phyloP scores from a whole-genome alignment of 2,329 filamentous ascomycete genomes.

The Nemania sp. region DNA sequence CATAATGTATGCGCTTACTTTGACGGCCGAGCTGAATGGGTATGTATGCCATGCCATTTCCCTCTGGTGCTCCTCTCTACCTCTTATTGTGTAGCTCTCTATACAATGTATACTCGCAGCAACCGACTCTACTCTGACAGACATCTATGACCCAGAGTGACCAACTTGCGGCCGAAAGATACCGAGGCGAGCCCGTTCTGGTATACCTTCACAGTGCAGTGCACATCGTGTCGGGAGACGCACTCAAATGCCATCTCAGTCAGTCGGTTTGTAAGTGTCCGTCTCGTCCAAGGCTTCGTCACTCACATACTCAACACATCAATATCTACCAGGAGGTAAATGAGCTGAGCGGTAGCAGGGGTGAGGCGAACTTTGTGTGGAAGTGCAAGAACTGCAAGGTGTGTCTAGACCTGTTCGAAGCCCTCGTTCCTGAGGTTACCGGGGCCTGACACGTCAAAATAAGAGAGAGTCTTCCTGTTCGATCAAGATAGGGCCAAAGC shows the following conservation, averaged over 20 bases:
- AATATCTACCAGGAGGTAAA: conserved; percentile 71
- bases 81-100: too few relatives aligned
- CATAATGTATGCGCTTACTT: conserved; percentile 66
- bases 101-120: background rate
- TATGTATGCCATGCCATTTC: conserved; percentile 54
- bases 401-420: conserved; percentile 28
- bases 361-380: conserved; percentile 99
- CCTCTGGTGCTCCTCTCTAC: too few relatives aligned
- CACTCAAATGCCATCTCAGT: conserved; percentile 87
- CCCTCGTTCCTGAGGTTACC: background rate
- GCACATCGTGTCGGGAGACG: conserved; percentile 92
- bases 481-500: conserved; percentile 73
- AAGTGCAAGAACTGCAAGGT: conserved; percentile 98
- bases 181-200: conserved; percentile 83
- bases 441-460: conserved; percentile 7
- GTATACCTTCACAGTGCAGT: conserved; percentile 98
- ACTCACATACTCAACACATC: too few relatives aligned
- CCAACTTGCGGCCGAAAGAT: conserved; percentile 84
- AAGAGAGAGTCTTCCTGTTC: conserved; percentile 85
- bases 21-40: conserved; percentile 73
- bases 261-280: conserved; percentile 77
- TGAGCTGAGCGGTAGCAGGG: conserved; percentile 88
- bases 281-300: background rate
- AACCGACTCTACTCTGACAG: conserved; percentile 5
- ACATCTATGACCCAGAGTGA: conserved; percentile 66